Percentiles rank a stretch among this genome's conserved stretches.
phyloP scores from a whole-genome alignment of 2,329 filamentous ascomycete species.

The Cercospora zeina region DNA sequence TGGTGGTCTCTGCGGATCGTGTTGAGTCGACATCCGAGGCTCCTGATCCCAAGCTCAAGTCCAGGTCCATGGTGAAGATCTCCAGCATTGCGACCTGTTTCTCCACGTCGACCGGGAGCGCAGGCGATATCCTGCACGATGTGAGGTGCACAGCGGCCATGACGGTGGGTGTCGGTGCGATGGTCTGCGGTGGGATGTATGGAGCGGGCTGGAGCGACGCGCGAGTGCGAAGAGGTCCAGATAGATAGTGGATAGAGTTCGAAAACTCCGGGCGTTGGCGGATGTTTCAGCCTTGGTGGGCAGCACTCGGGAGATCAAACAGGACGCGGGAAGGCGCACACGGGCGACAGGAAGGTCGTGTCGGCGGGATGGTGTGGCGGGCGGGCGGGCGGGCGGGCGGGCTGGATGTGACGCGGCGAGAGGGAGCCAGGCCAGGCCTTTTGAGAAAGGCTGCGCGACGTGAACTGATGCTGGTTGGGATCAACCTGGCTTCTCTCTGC shows the following conservation, averaged over 20 bases:
- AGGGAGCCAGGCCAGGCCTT: slow-evolving; percentile 13
- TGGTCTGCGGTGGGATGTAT: slow-evolving; percentile 1
- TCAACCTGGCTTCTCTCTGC: slow-evolving; percentile 16
- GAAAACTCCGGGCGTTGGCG: slow-evolving; percentile 11
- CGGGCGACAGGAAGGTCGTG: slow-evolving; percentile 10
- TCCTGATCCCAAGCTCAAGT: slow-evolving; percentile 8
- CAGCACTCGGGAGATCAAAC: slow-evolving; percentile 15
- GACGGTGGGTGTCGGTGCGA: slow-evolving; percentile 7
- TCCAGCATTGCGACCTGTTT: slow-evolving; percentile 18
- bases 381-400: no score
- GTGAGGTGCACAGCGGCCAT: slow-evolving; percentile 17
- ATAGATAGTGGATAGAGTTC: slow-evolving; percentile 10
- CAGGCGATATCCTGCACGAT: slow-evolving; percentile 8
- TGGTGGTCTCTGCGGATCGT: slow-evolving; percentile 22
- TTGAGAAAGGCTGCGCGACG: slow-evolving; percentile 19
- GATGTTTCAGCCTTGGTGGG: slow-evolving; percentile 21
- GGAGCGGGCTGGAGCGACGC: background rate
- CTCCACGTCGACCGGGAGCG: slow-evolving; percentile 11
- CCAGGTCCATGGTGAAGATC: slow-evolving; percentile 13
- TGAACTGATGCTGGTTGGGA: slow-evolving; percentile 23
- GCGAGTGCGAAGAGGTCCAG: background rate
- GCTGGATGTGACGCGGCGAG: slow-evolving; percentile 16
- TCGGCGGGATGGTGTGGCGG: slow-evolving; percentile 1
- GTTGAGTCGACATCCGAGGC: slow-evolving; percentile 14
- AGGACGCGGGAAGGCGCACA: slow-evolving; percentile 12